Base-by-base conservation (phyloP, 257 asterid genomes). In the Paraleonurus japonicus region DNA sequence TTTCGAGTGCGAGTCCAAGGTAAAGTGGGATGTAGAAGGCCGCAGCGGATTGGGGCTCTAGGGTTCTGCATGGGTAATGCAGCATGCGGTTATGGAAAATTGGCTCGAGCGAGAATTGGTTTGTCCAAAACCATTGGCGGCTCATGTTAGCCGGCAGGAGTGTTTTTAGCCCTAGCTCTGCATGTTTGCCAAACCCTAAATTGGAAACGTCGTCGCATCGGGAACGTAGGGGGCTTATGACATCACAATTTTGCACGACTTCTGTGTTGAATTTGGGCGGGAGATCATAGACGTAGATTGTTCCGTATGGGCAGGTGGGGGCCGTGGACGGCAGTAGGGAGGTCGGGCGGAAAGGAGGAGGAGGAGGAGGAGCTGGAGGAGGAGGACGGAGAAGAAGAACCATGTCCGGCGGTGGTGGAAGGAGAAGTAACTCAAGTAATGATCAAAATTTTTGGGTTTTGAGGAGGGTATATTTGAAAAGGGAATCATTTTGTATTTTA, bases 11-110 rank as follows among this genome's bases (percentile, higher is more conserved):
- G 61, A 88, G 82, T 5, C 92, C 95, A 4, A 83, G 89, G 71
- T 88, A 88, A 33, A 82, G 82, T 0, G 92, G 95, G 3, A 86
- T 77, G 75, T 82, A 88, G 73, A 76, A 86, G 10, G 85, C 89
- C 8, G 80, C 23, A 3, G 95, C 92, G 2, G 78, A 70, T 20
- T 77, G 72, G 10, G 85, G 84, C 65, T 82, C 75, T 26, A 63
- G 8, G n/a, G 88, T 85, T 12, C 89, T 69, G 65, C 92, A 87
- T 28, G 59, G 74, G 39, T 87, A 72, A 1, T 58, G 26, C 61
- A 79, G 10, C 65, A 87, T 79, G 23, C 90, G 68, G 19, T 55
- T 27, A 69, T 87, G 92, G 17, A 79, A 87, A 32, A 87, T 82
- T 0, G 76, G 22, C 71, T 87, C 92, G 3, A 78, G 65, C 4